phyloP scores from a whole-genome alignment of 1,284 basidiomycete species.

The Papiliotrema terrestris region DNA sequence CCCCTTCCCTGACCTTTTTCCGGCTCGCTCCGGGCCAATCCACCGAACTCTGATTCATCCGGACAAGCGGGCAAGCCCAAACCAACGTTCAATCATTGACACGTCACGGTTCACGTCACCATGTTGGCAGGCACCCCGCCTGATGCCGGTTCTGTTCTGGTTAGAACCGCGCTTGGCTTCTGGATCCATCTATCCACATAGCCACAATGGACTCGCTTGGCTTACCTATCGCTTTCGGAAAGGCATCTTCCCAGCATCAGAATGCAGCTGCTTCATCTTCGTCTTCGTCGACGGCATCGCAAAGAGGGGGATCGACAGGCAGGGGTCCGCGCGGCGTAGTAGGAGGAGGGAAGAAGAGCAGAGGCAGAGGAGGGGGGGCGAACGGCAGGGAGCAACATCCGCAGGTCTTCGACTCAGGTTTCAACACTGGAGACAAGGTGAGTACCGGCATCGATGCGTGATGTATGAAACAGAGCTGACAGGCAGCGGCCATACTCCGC shows the following conservation, averaged over 20 bases:
- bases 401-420: background rate
- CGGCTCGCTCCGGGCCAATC: too few relatives aligned
- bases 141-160: too few relatives aligned
- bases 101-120: too few relatives aligned
- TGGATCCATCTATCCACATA: too few relatives aligned
- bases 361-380: conserved; percentile 12
- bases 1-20: too few relatives aligned
- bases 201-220: conserved; percentile 30
- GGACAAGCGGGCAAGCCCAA: too few relatives aligned
- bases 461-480: too few relatives aligned
- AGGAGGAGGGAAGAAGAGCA: conserved; percentile 25
- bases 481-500: too few relatives aligned
- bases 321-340: conserved; percentile 30
- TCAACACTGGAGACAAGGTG: conserved; percentile 17
- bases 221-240: conserved; percentile 36
- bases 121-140: too few relatives aligned
- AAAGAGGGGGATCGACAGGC: conserved; percentile 4
- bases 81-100: too few relatives aligned
- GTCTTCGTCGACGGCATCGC: background rate
- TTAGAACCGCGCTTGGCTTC: too few relatives aligned
- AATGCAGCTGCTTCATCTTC: conserved; percentile 1
- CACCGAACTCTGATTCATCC: too few relatives aligned
- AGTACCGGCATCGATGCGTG: background rate
- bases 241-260: conserved; percentile 11
- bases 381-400: background rate